Evolutionary conservation across 192 early-diverging fungal genomes (phyloP), one percentile per base, ranked within the genome.

Genomic region (Gaertneriomyces sp.): DNA sequence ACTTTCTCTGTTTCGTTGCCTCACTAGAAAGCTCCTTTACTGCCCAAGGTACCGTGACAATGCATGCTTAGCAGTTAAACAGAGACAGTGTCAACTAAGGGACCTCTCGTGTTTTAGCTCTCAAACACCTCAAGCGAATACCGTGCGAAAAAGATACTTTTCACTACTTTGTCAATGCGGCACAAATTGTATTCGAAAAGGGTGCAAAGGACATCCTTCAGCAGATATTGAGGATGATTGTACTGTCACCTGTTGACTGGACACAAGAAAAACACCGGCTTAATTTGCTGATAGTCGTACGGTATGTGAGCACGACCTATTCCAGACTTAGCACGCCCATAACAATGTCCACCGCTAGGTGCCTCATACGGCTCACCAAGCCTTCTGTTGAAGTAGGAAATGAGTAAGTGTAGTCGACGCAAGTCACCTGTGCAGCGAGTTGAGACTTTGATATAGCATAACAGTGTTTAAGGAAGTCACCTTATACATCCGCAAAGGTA

Each of bases 101-200:
- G 44, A 61, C 6, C 17, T 47, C 10, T 16, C 6, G 45, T 0
- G 25, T 42, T n/a, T 7, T 52, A 68, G 46, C 66, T 0, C 33
- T 68, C 14, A 41, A 60, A 12, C 68, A 69, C 38, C 45, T 69
- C 7, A 49, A 17, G 17, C 7, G 38, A 12, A 55, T 69, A 14
- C 33, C 59, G 17, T 39, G 38, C 19, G 45, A 14, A 3, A 10
- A 17, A 6, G 59, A 46, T 8, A 69, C 51, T 6, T 20, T 62
- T 55, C 44, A 55, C 25, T 45, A 43, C 11, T 62, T 69, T 41
- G 51, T 69, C 33, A 44, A 50, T 43, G 68, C 68, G 4, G 68
- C 68, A 14, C 58, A 69, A 43, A 42, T 50, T 19, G 68, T 60
- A 40, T 69, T 43, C 68, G 62, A 62, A 60, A 69, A 69, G 61